Base-by-base conservation (phyloP, 106 monocot species). In the Vanilla planifolia region DNA sequence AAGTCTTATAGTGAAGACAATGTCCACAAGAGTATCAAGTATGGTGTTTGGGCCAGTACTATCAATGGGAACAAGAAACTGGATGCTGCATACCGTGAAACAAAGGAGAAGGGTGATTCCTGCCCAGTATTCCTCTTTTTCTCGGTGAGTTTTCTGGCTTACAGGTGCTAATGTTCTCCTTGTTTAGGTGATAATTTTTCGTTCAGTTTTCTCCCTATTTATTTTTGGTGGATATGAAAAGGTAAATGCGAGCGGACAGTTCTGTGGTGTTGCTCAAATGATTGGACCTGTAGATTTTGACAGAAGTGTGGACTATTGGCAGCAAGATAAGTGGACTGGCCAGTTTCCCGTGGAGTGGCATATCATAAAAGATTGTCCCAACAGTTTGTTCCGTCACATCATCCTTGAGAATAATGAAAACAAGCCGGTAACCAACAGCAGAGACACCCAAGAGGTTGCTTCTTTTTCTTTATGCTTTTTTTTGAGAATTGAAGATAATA, bases 1-100 rank as follows among this genome's bases (percentile, higher is more conserved):
- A 94, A 94, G 60, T 94, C 94, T 45, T 94, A 86, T 59, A 94
- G 86, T 30, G 94, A 94, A 65, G 94, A 94, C 71, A 94, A 94
- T 71, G 81, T 94, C 44, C 94, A 94, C 57, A 94, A 89, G 72
- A 89, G 89, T 63, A 86, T 94, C 14, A 94, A 94, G 41, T 94
- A 94, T 74, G 75, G 78, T 65, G 86, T 94, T 70, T 94, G 94
- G 94, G 88, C 94, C 29, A 94, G 94, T 75, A 94, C 94, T 57
- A 62, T 83, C 3, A 89, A 83, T 69, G 94, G 94, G 25, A 94
- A 94, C 68, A 83, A 65, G 69, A 89, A 89, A 73, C 61, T 94
- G 21, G 83, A 94, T 72, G 62, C 73, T 66, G 89, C 94, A 44
- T 89, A 73, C 56, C 75, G 16, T 67, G 94, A 89, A 62, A 69